Evolutionary conservation across 2,329 filamentous ascomycete species (phyloP), one percentile per base, ranked within the genome.

Genomic region (Diplodia mutila): DNA sequence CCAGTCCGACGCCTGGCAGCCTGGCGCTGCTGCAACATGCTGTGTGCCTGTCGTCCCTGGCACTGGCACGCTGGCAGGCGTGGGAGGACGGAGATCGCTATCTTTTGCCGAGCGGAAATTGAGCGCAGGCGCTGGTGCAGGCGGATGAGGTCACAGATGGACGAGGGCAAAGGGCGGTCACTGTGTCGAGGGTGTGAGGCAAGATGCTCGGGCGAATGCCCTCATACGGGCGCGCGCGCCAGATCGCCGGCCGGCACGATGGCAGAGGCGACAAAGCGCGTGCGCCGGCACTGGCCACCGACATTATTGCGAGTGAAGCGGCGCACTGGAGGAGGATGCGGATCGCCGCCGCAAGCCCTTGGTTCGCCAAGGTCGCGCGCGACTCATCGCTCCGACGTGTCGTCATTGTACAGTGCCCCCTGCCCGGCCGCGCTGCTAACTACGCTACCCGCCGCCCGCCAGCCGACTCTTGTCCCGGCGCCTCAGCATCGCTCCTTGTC

Each of bases 31-130:
- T 11, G 34, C 34, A 9, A 37, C 34, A 37, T 7, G 29, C 29
- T 7, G 29, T 29, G 29, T 37, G 34, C 34, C 34, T 37, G 34
- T 7, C 29, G 29, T 29, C 4, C 29, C 18, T 29, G 14, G 52
- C 16, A 4, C n/a, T n/a, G n/a, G n/a, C n/a, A n/a, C n/a, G n/a
- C n/a, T n/a, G 51, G 14, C 23, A 32, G 34, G 52, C 27, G 27
- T n/a, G 29, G 29, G 29, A 21, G 29, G 46, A n/a, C 29, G 46
- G 32, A 63, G 59, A 51, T 63, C 46, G 42, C 42, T 51, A 51
- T 63, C 59, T 63, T 63, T 63, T 63, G 59, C 59, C 59, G 59
- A 63, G 59, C 59, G 59, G 59, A 63, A 63, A 63, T 63, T 51
- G 46, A 23, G 21, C 32, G 54, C 54, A 57, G n/a, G n/a, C n/a